Evolutionary conservation across 495 filamentous ascomycete species (phyloP), one percentile per base, ranked within the genome.

Genomic region (Penicillium coprophilum): DNA sequence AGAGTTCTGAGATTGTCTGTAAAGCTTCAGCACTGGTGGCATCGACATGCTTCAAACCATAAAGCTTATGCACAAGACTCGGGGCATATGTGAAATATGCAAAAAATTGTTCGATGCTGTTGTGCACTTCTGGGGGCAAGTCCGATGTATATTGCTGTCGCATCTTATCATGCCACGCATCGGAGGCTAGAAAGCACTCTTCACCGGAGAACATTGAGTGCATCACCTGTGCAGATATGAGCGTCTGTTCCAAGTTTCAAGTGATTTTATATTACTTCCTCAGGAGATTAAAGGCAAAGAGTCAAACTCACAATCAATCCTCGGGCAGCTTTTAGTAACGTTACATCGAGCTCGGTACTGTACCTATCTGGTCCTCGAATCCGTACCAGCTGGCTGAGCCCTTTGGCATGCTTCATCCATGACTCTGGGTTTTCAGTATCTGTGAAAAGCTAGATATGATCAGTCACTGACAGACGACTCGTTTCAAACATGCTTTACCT

Each of bases 361-460:
- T 69, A 71, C n/a, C 69, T 61, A 17, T 57, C 54, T 15, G 60
- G 62, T 7, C 71, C 71, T 61, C 71, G 46, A 12, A 57, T 47
- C 36, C 63, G 56, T 12, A 65, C 60, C 34, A 74, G 38, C 40
- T 70, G 67, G 41, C 69, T 66, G 19, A 74, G 58, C 2, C 65
- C 71, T 36, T 65, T 62, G n/a, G 69, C 71, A 55, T 74, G 71
- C 41, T 67, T 69, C 69, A 74, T 74, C 71, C 71, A 74, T 5
- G 67, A 67, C 19, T 66, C 63, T 5, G 66, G 61, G n/a, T 66
- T 58, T n/a, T 66, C 49, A 2, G 57, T 59, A 41, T 74, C 66
- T 15, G 71, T 57, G 52, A 74, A 74, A 2, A 74, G 62, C 71
- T 73, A 2, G 3, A 8, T 30, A 10, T 19, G 12, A 19, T 61